Conservation (phyloP, 768 basidiomycete species). For the Lyophyllum decastes region DNA sequence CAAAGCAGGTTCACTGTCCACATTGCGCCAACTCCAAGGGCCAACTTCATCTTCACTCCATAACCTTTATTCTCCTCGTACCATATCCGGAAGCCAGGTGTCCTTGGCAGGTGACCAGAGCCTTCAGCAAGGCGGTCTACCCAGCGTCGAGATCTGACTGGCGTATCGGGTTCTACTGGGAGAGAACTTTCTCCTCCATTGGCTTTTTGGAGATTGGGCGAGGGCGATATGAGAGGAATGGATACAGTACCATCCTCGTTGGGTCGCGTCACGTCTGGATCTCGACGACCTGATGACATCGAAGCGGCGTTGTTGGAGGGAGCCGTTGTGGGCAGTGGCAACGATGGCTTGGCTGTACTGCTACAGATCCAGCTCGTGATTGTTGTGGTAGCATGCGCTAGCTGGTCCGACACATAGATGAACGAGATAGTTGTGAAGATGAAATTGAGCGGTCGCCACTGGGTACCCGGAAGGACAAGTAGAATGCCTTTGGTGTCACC, state of each 20-base stretch:
- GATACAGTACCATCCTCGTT: conserved; percentile 18
- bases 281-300: conserved; percentile 10
- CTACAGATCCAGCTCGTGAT: conserved; percentile 63
- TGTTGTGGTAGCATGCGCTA: conserved; percentile 73
- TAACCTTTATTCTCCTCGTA: conserved; percentile 28
- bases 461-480: conserved; percentile 72
- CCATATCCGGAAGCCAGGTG: conserved; percentile 32
- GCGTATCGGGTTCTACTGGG: conserved; percentile 40
- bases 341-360: conserved; percentile 20
- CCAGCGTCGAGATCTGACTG: conserved; percentile 45
- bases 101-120: conserved; percentile 20
- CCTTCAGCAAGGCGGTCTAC: conserved; percentile 50
- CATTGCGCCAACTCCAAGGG: conserved; percentile 45
- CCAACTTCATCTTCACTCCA: conserved; percentile 44
- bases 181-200: conserved; percentile 21
- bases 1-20: conserved; percentile 71
- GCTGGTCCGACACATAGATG: conserved; percentile 75
- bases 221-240: conserved; percentile 21
- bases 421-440: conserved; percentile 76
- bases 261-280: conserved; percentile 9
- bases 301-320: conserved; percentile 2
- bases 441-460: conserved; percentile 78
- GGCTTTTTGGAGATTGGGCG: conserved; percentile 12
- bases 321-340: conserved; percentile 12
- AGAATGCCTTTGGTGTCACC: conserved; percentile 83